Conservation (phyloP, 2,329 filamentous ascomycete species). For the Aspergillus aculeatinus region DNA sequence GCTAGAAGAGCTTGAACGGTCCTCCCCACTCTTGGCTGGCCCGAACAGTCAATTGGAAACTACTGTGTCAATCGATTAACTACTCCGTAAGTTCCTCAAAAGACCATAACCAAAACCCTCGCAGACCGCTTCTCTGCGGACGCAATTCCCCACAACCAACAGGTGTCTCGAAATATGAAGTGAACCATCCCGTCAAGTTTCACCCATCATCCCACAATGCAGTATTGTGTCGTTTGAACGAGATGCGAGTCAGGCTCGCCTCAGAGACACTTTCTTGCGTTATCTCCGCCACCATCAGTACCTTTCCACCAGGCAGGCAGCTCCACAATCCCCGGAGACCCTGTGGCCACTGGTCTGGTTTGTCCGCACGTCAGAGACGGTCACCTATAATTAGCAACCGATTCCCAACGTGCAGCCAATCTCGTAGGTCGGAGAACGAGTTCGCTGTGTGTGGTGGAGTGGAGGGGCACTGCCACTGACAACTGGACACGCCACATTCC, state of each 20-base stretch:
- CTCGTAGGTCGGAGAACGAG: not conserved
- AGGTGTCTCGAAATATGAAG: not conserved
- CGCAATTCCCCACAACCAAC: not conserved
- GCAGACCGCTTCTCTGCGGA: not conserved
- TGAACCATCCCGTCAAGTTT: slow-evolving; percentile 4
- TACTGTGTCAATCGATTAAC: no score
- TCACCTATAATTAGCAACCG: no score
- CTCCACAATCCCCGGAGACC: not conserved
- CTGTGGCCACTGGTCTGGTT: not conserved
- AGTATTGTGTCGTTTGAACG: no score
- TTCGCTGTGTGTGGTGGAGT: no score
- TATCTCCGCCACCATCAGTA: not conserved
- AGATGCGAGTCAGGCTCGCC: no score
- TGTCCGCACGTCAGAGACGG: not conserved
- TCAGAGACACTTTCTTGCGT: no score
- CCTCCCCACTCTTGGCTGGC: slow-evolving; percentile 1
- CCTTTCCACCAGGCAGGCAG: not conserved
- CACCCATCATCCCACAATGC: not conserved
- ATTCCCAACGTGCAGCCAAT: not conserved
- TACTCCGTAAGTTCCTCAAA: no score
- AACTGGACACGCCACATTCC: no score
- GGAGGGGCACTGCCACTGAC: no score
- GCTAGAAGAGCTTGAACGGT: not conserved
- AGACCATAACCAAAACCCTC: no score
- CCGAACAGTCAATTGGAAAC: not conserved